Percentiles rank a stretch among this genome's conserved stretches.
Evolutionary conservation across 2,329 filamentous ascomycete species (phyloP).

Genomic region (Claviceps spartinae): DNA sequence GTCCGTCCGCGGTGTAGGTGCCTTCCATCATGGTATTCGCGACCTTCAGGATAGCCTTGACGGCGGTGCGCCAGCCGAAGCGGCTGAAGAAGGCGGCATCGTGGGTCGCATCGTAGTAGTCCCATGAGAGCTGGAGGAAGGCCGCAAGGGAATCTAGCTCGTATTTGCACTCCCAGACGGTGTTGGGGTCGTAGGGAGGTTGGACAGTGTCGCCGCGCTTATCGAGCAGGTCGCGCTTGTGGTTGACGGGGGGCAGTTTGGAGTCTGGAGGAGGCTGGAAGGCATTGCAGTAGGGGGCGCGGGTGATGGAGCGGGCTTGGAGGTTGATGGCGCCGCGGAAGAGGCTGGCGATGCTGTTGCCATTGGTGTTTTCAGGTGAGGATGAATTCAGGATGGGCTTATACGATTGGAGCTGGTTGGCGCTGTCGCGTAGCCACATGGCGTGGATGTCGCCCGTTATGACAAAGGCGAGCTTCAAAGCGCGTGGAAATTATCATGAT

Average conservation of each 20-base stretch:
- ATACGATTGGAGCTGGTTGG: conserved; percentile 67
- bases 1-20: conserved; percentile 53
- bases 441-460: conserved; percentile 85
- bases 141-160: conserved; percentile 84
- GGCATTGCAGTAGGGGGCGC: conserved; percentile 77
- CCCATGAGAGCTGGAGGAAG: conserved; percentile 68
- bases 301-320: conserved; percentile 56
- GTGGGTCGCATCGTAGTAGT: conserved; percentile 63
- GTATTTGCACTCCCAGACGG: conserved; percentile 93
- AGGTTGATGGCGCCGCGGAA: conserved; percentile 67
- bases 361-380: conserved; percentile 9
- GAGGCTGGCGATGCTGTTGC: conserved; percentile 42
- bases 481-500: neutral
- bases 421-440: conserved; percentile 84
- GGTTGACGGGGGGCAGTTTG: conserved; percentile 8
- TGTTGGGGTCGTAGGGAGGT: conserved; percentile 51
- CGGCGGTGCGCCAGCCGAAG: conserved; percentile 57
- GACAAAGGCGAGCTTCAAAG: conserved; percentile 52
- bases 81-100: conserved; percentile 63
- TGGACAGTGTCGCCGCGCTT: conserved; percentile 38
- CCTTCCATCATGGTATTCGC: conserved; percentile 57
- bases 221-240: conserved; percentile 9
- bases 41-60: conserved; percentile 55
- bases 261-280: conserved; percentile 81
- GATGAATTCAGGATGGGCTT: conserved; percentile 46